Conservation (phyloP, 345 rosid genomes). For the Hypericum androsaemum region DNA sequence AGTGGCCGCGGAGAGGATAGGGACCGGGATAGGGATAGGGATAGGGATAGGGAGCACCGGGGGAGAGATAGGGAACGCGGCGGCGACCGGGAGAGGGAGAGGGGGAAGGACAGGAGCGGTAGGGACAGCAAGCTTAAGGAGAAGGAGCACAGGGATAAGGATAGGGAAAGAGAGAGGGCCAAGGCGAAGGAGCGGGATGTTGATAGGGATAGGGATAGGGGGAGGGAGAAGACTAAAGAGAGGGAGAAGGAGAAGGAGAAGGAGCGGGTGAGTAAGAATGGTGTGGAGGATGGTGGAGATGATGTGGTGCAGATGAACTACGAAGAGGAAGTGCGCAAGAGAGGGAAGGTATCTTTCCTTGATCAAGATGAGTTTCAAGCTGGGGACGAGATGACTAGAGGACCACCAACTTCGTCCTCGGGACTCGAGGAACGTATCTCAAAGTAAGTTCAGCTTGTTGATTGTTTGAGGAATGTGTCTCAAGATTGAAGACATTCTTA, state of each 20-base stretch:
- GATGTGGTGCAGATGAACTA: slow-evolving; percentile 21
- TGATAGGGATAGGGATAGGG: slow-evolving; percentile 15
- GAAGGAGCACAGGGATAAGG: slow-evolving; percentile 22
- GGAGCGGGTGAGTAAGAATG: slow-evolving; percentile 34
- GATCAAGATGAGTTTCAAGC: slow-evolving; percentile 26
- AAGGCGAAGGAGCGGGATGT: slow-evolving; percentile 13
- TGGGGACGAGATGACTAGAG: slow-evolving; percentile 26
- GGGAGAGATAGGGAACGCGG: slow-evolving; percentile 17
- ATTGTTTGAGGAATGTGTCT: no score
- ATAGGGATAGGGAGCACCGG: slow-evolving; percentile 12
- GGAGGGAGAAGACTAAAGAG: slow-evolving; percentile 29
- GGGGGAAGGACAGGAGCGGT: slow-evolving; percentile 14
- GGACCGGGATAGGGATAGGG: slow-evolving; percentile 12
- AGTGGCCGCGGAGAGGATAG: slow-evolving; percentile 12
- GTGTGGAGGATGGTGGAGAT: slow-evolving; percentile 35
- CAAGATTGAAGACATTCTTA: no score
- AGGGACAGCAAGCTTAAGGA: slow-evolving; percentile 18
- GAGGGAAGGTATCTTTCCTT: slow-evolving; percentile 13
- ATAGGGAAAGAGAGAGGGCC: slow-evolving; percentile 33
- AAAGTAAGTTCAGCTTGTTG: slow-evolving; percentile 39
- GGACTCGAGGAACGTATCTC: slow-evolving; percentile 54
- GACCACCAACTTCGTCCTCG: slow-evolving; percentile 23
- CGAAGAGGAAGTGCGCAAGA: slow-evolving; percentile 22
- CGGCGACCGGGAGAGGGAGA: slow-evolving; percentile 11
- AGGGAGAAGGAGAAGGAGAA: slow-evolving; percentile 24